A percentile compares a stretch with the other conserved stretches of the same genome.
Conservation (phyloP, 1,284 basidiomycete species). For the Athelia psychrophila region DNA sequence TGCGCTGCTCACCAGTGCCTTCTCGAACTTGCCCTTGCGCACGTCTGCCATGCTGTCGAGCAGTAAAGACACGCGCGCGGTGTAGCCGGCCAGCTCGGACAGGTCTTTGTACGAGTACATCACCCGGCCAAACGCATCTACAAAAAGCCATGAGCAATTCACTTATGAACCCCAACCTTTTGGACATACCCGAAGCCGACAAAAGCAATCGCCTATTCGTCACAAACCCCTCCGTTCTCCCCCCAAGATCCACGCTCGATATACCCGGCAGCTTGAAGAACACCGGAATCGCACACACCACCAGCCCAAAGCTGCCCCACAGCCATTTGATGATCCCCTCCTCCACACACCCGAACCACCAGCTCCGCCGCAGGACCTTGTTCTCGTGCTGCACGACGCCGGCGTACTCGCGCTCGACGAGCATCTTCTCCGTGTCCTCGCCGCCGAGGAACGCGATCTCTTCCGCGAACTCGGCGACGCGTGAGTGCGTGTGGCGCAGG, state of each 20-base stretch:
- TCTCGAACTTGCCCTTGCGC: conserved; percentile 83
- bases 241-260: conserved; percentile 70
- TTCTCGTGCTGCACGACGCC: conserved; percentile 89
- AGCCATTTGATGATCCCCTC: conserved; percentile 98
- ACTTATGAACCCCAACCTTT: too few relatives aligned
- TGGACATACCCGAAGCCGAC: conserved; percentile 62
- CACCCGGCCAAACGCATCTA: conserved; percentile 76
- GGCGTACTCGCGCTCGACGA: conserved; percentile 91
- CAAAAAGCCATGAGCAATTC: background rate
- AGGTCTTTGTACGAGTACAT: conserved; percentile 99
- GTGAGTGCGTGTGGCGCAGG: conserved; percentile 89
- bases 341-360: conserved; percentile 91
- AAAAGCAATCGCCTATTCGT: conserved; percentile 91
- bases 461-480: conserved; percentile 92
- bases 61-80: conserved; percentile 85
- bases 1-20: conserved; percentile 79
- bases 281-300: conserved; percentile 92
- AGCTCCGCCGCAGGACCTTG: conserved; percentile 75
- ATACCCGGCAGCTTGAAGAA: conserved; percentile 87
- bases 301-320: conserved; percentile 93
- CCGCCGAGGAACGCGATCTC: conserved; percentile 95
- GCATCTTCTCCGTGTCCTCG: conserved; percentile 88
- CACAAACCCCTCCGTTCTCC: conserved; percentile 90
- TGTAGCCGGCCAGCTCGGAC: conserved; percentile 94
- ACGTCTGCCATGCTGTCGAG: conserved; percentile 93